These are phyloP conservation scores for Neonectria neomacrospora DNA, from an alignment of 2,329 filamentous ascomycete genomes.

Conservation along the genomic window DNA sequence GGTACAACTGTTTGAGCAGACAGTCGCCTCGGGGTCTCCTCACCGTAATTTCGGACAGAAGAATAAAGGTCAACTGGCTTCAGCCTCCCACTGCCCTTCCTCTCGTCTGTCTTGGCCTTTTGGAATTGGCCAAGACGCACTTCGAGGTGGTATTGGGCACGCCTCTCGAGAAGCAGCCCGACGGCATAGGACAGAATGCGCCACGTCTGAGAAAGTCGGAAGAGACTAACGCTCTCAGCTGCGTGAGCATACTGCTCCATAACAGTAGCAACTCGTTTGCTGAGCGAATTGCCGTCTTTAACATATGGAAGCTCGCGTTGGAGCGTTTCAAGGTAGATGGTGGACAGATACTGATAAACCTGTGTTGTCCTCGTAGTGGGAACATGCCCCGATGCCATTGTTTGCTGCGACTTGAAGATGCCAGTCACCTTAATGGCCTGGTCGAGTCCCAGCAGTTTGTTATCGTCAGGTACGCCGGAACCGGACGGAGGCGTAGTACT, in stretches of 20 bases:
- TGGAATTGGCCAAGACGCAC: conserved; percentile 56
- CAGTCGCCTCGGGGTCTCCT: conserved; percentile 52
- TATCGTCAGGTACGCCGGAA: conserved; percentile 45
- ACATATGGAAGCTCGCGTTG: conserved; percentile 58
- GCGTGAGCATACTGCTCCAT: conserved; percentile 67
- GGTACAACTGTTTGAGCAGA: conserved; percentile 45
- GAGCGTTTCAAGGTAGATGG: conserved; percentile 66
- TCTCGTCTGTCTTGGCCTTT: conserved; percentile 48
- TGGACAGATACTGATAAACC: conserved; percentile 66
- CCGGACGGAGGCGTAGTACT: conserved; percentile 67
- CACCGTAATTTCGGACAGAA: conserved; percentile 46
- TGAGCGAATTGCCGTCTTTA: conserved; percentile 52
- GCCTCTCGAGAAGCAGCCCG: conserved; percentile 62
- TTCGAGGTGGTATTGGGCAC: conserved; percentile 68
- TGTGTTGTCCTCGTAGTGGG: conserved; percentile 63
- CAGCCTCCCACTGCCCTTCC: conserved; percentile 41
- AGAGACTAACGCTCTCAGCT: conserved; percentile 67
- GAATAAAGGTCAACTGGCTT: conserved; percentile 43
- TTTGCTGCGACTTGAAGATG: conserved; percentile 67
- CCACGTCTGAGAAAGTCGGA: conserved; percentile 73
- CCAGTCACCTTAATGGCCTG: conserved; percentile 68
- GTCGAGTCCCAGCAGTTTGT: conserved; percentile 63
- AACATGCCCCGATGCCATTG: conserved; percentile 70
- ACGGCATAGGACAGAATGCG: conserved; percentile 68
- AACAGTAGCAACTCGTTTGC: conserved; percentile 60